phyloP scores from a whole-genome alignment of 768 basidiomycete genomes.

The Tulasnella sp. region DNA sequence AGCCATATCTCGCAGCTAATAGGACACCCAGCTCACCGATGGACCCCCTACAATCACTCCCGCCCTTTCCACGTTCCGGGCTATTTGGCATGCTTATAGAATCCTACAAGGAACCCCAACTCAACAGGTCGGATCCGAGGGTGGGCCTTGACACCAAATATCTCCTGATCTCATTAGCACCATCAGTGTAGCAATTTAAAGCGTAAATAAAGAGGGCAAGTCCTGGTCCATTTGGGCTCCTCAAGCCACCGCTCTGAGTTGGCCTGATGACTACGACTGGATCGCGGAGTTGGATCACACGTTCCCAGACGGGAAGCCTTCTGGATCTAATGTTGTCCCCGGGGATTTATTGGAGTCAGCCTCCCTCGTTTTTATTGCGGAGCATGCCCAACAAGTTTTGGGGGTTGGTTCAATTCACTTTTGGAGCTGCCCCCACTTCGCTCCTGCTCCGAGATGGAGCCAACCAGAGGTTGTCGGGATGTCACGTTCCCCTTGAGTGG shows the following conservation, averaged over 20 bases:
- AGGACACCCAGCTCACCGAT: no score
- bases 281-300: background rate
- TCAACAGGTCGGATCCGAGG: no score
- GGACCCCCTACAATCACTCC: no score
- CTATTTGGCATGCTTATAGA: no score
- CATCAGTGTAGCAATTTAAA: no score
- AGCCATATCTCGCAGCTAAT: no score
- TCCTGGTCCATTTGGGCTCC: background rate
- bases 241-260: background rate
- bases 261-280: background rate
- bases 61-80: no score
- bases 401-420: background rate
- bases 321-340: background rate
- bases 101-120: no score
- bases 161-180: no score
- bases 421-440: background rate
- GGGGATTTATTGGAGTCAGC: background rate
- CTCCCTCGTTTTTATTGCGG: background rate
- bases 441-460: background rate
- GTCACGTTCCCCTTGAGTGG: background rate
- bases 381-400: background rate
- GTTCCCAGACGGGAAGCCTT: background rate
- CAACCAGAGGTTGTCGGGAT: background rate
- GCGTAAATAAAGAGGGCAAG: background rate
- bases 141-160: no score